Evolutionary conservation across 2,329 filamentous ascomycete species (phyloP).

Genomic region (Achaetomium macrosporum): DNA sequence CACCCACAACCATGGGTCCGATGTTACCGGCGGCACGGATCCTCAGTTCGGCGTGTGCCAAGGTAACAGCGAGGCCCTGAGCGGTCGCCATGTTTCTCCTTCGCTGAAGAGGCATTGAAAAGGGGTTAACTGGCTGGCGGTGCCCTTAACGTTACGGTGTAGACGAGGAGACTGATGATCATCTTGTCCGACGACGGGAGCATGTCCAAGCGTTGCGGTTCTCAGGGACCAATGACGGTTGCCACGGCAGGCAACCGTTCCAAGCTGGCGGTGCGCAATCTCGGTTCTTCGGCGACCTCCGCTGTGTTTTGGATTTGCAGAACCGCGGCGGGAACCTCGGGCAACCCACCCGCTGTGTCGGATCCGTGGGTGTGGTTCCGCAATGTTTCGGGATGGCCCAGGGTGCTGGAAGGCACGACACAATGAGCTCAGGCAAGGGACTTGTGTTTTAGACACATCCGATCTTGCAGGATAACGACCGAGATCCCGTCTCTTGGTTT

Average conservation of each 20-base stretch:
- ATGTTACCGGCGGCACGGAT: slow-evolving; percentile 9
- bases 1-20: slow-evolving; percentile 6
- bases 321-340: too few species aligned
- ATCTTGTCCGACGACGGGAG: neutral
- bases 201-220: neutral
- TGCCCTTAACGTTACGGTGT: neutral
- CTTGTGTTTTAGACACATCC: too few species aligned
- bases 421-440: too few species aligned
- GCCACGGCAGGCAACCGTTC: neutral
- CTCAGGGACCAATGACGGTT: neutral
- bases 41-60: slow-evolving; percentile 1
- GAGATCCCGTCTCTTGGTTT: too few species aligned
- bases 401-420: too few species aligned
- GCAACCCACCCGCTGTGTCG: neutral
- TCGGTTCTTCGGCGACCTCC: neutral
- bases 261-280: neutral
- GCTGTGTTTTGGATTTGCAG: too few species aligned
- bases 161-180: neutral
- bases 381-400: neutral
- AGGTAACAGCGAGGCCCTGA: neutral
- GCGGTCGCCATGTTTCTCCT: neutral
- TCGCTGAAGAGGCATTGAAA: neutral
- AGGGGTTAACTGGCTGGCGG: neutral
- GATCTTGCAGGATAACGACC: too few species aligned
- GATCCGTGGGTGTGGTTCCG: slow-evolving; percentile 5